Base-by-base conservation (phyloP, 805 yeast species). In the Saccharomycopsis guyanensis region DNA sequence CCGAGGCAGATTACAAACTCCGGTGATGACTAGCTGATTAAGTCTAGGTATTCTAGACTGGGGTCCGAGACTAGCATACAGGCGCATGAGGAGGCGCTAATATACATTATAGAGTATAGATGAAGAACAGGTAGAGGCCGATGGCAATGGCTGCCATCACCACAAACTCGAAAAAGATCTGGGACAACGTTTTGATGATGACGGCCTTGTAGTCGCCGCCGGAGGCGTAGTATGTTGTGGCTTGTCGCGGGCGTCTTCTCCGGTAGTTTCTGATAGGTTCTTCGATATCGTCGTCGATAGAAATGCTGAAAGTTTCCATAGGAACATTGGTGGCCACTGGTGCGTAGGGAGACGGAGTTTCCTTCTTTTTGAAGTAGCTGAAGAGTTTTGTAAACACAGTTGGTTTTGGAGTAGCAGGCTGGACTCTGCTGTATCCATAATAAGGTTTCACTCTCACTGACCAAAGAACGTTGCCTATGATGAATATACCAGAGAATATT, bases 401-500 rank as follows among this genome's bases (percentile, higher is more conserved):
- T 8, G 6, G 12, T 3, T 7, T 7, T 8, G 25, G 4, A 16
- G 7, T 19, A 4, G n/a, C 12, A 6, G 16, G 13, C 36, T 12
- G 37, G 8, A 27, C 31, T 31, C 37, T 40, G 18, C 10, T 22
- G n/a, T 45, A 45, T 2, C 48, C 45, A 24, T 18, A 19, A 19
- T 40, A 40, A 18, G 43, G 22, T 18, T 32, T 39, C 31, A 31
- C 40, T 27, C 13, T 37, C 5, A 44, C 12, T 6, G 27, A 7
- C 4, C 10, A 15, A 27, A 35, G 42, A 3, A 40, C 40, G 25
- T 29, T 44, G 18, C 33, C 23, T 16, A 49, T 40, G 19, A 51
- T 51, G 3, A 38, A 19, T 4, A 51, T 3, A 6, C 52, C 52
- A 2, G 52, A 49, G 8, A 51, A 20, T 1, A 64, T 34, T 0